Conservation (phyloP, 2,329 filamentous ascomycete species). For the Rutstroemia sydowiana region DNA sequence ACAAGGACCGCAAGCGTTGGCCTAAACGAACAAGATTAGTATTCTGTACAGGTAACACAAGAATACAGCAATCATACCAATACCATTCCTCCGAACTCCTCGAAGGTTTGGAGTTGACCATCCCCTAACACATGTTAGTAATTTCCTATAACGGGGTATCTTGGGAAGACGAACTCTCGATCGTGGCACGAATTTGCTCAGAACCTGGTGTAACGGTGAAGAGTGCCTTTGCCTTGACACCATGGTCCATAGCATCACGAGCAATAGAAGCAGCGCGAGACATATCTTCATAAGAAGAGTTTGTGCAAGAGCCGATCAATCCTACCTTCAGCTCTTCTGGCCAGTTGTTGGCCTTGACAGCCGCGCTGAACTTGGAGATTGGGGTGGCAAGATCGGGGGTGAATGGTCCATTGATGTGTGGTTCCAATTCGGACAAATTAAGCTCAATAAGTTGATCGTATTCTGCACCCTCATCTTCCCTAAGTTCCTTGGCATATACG, state of each 20-base stretch:
- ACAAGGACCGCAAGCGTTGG: conserved; percentile 92
- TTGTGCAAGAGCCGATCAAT: conserved; percentile 97
- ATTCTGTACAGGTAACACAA: no score
- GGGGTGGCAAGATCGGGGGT: conserved; percentile 96
- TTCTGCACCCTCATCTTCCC: conserved; percentile 80
- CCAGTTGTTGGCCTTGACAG: conserved; percentile 92
- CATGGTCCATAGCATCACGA: conserved; percentile 82
- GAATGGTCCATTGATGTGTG: conserved; percentile 98
- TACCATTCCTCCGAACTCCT: conserved; percentile 91
- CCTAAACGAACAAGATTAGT: no score
- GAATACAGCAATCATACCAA: conserved; percentile 40
- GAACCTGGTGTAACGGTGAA: conserved; percentile 96
- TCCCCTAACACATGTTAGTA: conserved; percentile 49
- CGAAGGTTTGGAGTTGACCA: conserved; percentile 86
- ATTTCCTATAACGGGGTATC: not conserved
- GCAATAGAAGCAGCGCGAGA: conserved; percentile 86
- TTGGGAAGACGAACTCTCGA: conserved; percentile 36
- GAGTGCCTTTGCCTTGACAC: conserved; percentile 84
- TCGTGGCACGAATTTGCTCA: conserved; percentile 93
- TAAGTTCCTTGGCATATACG: conserved; percentile 75
- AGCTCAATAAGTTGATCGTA: conserved; percentile 97
- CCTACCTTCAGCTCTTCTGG: conserved; percentile 94
- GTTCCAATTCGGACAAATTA: conserved; percentile 90
- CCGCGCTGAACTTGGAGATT: conserved; percentile 94
- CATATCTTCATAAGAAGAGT: conserved; percentile 84